A percentile compares a stretch with the other conserved stretches of the same genome.
Conservation (phyloP, 768 basidiomycete species). For the Panus rudis region DNA sequence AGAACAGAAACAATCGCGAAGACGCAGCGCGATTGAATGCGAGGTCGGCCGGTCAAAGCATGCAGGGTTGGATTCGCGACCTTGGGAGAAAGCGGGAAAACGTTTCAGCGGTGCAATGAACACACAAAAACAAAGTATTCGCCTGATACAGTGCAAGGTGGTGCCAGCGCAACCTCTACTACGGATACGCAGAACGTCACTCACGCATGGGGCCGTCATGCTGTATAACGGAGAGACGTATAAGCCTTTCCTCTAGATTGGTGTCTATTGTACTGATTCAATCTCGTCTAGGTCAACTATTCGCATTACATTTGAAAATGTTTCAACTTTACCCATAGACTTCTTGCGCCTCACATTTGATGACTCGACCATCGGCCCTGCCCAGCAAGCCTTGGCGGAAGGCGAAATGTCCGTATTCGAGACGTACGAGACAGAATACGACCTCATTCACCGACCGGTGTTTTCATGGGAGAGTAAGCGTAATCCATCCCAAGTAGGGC, state of each 20-base stretch:
- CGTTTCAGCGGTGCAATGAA: constrained; percentile 23
- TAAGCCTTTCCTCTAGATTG: constrained; percentile 6
- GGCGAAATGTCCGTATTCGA: constrained; percentile 78
- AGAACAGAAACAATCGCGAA: constrained; percentile 49
- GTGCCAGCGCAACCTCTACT: constrained; percentile 84
- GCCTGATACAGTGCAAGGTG: constrained; percentile 76
- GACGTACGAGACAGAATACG: constrained; percentile 85
- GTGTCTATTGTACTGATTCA: constrained; percentile 4
- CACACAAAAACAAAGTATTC: constrained; percentile 25
- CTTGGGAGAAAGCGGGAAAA: constrained; percentile 47
- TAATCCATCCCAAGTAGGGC: constrained; percentile 48
- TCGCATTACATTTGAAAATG: constrained; percentile 85
- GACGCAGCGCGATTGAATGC: constrained; percentile 52
- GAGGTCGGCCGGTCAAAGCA: constrained; percentile 71
- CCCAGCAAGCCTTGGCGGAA: constrained; percentile 71
- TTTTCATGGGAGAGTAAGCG: constrained; percentile 61
- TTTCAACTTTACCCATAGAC: constrained; percentile 74
- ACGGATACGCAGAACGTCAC: constrained; percentile 78
- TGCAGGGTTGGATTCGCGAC: constrained; percentile 63
- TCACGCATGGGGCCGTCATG: constrained; percentile 93
- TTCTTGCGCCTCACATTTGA: constrained; percentile 84
- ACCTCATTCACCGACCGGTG: constrained; percentile 67
- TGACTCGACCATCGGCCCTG: constrained; percentile 78
- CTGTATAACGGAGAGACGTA: constrained; percentile 92
- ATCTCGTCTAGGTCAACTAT: constrained; percentile 59